A percentile compares a stretch with the other conserved stretches of the same genome.
These are phyloP conservation scores for Sophora flavescens DNA, from an alignment of 306 rosid species.

Conservation along the genomic window DNA sequence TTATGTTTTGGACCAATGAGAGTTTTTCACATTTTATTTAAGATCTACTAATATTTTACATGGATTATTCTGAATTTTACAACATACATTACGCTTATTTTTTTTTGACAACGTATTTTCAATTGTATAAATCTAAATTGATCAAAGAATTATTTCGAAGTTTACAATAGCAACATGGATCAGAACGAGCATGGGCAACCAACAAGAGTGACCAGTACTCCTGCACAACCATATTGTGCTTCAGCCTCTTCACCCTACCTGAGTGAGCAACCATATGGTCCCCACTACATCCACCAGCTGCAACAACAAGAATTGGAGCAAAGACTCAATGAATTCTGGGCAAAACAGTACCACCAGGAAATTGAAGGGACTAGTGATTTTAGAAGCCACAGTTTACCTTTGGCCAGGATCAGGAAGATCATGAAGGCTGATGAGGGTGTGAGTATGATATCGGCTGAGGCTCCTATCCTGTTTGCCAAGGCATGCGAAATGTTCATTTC, in stretches of 20 bases:
- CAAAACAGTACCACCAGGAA: conserved; percentile 48
- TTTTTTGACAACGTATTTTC: not conserved
- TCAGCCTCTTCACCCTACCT: conserved; percentile 47
- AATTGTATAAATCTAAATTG: conserved; percentile 12
- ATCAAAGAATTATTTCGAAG: conserved; percentile 4
- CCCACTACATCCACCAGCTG: conserved; percentile 51
- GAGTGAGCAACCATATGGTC: conserved; percentile 50
- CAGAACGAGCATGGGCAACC: conserved; percentile 55
- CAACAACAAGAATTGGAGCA: conserved; percentile 60
- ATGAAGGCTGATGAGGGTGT: conserved; percentile 75
- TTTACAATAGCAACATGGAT: conserved; percentile 51
- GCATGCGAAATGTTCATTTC: conserved; percentile 78
- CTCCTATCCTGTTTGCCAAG: conserved; percentile 67
- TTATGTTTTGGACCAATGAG: not conserved
- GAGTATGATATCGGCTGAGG: conserved; percentile 68
- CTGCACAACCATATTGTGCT: conserved; percentile 46
- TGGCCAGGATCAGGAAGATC: conserved; percentile 73
- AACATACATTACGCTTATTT: not conserved
- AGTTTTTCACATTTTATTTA: not conserved
- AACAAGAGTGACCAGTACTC: conserved; percentile 36
- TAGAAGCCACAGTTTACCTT: conserved; percentile 58
- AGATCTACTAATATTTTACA: not conserved
- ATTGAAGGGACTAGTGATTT: conserved; percentile 53
- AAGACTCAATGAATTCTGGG: conserved; percentile 62
- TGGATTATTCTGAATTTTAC: not conserved